Evolutionary conservation across 2,329 filamentous ascomycete species (phyloP).

Genomic region (Colletotrichum phormii): DNA sequence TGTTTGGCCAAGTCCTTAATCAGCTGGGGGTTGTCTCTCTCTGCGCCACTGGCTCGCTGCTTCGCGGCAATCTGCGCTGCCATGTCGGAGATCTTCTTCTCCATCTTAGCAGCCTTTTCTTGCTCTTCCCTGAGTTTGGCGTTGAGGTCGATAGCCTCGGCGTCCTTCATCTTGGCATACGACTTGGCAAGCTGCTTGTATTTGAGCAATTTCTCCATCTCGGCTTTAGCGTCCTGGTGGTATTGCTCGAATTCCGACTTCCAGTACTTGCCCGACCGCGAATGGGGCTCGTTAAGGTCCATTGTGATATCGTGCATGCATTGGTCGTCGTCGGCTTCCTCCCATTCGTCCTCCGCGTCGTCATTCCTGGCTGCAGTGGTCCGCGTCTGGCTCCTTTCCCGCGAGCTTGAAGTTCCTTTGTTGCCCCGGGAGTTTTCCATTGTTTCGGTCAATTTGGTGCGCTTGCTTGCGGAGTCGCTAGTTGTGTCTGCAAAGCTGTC

Average conservation of each 20-base stretch:
- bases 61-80: constrained; percentile 64
- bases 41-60: constrained; percentile 48
- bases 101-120: constrained; percentile 72
- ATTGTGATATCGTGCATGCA: constrained; percentile 73
- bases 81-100: constrained; percentile 70
- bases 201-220: constrained; percentile 81
- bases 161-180: constrained; percentile 82
- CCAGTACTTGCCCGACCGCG: constrained; percentile 83
- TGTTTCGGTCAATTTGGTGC: constrained; percentile 58
- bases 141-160: constrained; percentile 74
- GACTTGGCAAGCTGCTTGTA: constrained; percentile 85
- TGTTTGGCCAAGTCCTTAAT: constrained; percentile 67
- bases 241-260: constrained; percentile 82
- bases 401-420: constrained; percentile 29
- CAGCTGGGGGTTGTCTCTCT: constrained; percentile 59
- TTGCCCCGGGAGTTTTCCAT: constrained; percentile 56
- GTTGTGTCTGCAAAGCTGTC: constrained; percentile 42
- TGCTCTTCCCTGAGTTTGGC: constrained; percentile 77
- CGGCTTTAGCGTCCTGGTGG: constrained; percentile 75
- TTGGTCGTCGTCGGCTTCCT: constrained; percentile 55
- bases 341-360: constrained; percentile 61
- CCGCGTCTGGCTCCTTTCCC: constrained; percentile 33
- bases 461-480: constrained; percentile 43
- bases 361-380: constrained; percentile 32
- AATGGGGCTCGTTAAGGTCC: constrained; percentile 79